These are phyloP conservation scores for Phlyctochytrium planicorne DNA, from an alignment of 192 early-diverging fungal genomes.

Conservation along the genomic window DNA sequence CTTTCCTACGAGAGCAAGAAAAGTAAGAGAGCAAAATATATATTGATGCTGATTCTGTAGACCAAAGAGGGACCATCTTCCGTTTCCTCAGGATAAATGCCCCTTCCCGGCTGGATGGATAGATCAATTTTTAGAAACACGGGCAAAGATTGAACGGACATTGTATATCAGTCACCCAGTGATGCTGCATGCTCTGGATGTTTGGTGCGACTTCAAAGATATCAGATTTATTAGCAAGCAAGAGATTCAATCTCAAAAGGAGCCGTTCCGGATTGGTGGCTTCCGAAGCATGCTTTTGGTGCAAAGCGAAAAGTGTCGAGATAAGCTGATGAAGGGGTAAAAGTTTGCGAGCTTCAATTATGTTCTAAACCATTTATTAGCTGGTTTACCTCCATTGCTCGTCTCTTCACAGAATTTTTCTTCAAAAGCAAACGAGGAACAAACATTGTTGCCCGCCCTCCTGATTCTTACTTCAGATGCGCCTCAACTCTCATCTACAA, in stretches of 20 bases:
- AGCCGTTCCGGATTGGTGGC: constrained; percentile 45
- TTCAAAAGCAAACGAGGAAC: constrained; percentile 19
- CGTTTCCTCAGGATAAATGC: constrained; percentile 43
- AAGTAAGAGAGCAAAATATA: background rate
- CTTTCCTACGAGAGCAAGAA: constrained; percentile 14
- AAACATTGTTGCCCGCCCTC: constrained; percentile 15
- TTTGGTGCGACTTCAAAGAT: constrained; percentile 41
- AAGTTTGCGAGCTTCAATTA: constrained; percentile 12
- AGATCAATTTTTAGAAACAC: constrained; percentile 42
- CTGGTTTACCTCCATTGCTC: constrained; percentile 40
- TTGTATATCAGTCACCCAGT: constrained; percentile 46
- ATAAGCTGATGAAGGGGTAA: constrained; percentile 52
- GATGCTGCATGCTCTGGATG: constrained; percentile 40
- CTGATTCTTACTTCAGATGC: constrained; percentile 36
- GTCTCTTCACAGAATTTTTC: constrained; percentile 41
- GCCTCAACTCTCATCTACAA: constrained; percentile 43
- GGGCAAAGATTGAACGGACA: constrained; percentile 39
- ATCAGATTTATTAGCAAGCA: constrained; percentile 46
- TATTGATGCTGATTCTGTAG: background rate
- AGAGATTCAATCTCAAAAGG: constrained; percentile 44
- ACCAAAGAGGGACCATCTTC: constrained; percentile 24
- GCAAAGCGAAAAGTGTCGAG: constrained; percentile 57
- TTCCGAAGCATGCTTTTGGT: constrained; percentile 55
- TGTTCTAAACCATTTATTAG: constrained; percentile 28
- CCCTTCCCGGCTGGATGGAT: constrained; percentile 52